Conservation (phyloP, 192 early-diverging fungal species). For the Coemansia sp. region DNA sequence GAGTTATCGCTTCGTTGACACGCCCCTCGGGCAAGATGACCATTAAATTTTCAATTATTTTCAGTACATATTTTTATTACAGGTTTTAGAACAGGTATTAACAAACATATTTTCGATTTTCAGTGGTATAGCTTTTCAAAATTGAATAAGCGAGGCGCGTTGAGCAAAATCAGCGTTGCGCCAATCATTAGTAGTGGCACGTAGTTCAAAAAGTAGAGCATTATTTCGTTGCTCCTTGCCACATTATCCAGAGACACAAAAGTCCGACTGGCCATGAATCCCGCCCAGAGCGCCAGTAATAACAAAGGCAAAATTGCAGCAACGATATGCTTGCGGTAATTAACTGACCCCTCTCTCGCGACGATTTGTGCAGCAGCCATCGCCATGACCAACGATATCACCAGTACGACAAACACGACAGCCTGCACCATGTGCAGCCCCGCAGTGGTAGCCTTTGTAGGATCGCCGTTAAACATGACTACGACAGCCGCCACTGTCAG, state of each 20-base stretch:
- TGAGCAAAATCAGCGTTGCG: constrained; percentile 1
- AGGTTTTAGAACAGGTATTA: neutral
- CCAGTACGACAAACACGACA: constrained; percentile 7
- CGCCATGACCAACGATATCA: neutral
- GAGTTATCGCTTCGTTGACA: too few relatives aligned
- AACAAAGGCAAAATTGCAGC: neutral
- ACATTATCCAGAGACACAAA: constrained; percentile 19
- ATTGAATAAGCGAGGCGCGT: constrained; percentile 30
- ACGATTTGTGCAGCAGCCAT: neutral
- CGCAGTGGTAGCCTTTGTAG: neutral
- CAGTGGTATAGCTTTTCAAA: constrained; percentile 20
- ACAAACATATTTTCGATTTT: neutral
- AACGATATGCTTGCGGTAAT: constrained; percentile 20
- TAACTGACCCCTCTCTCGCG: neutral
- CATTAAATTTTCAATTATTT: too few relatives aligned
- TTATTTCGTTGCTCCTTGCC: constrained; percentile 19
- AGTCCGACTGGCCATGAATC: constrained; percentile 14
- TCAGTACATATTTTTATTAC: neutral
- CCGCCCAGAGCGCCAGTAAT: constrained; percentile 27
- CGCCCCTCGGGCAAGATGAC: too few relatives aligned
- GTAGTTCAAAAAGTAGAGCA: constrained; percentile 18
- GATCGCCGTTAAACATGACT: constrained; percentile 18
- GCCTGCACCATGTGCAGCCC: constrained; percentile 24
- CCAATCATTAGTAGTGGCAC: constrained; percentile 24
- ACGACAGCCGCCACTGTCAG: constrained; percentile 10